Base-by-base conservation (phyloP, 2,329 filamentous ascomycete genomes). In the Fusarium stilboides region DNA sequence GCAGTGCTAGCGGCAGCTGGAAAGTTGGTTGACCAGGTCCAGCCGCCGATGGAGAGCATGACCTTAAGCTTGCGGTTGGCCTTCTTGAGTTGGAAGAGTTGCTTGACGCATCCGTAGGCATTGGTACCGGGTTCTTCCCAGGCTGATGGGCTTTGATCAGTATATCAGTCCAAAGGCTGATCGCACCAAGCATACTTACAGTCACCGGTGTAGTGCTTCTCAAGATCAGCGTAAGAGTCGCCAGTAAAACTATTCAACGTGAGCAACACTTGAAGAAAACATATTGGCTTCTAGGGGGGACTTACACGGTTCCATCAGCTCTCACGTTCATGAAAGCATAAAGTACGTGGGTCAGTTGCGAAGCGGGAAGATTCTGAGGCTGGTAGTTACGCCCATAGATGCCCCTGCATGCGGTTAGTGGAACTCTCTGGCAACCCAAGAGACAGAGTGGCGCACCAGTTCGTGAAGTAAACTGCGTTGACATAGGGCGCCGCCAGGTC, bases 321-420 rank as follows among this genome's bases (percentile, higher is more conserved):
- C 84, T 82, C n/a, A 96, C 79, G 73, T 96, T 94, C 70, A 92
- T 91, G 77, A 97, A 97, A 5, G 93, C 86, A 75, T 88, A 97
- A 3, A 97, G 83, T 1, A 97, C 83, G 71, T 95, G 92, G 0
- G 91, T 94, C 40, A 97, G 80, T 65, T 92, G 84, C 2, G 88
- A 83, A 2, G 85, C 88, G 0, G 91, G 91, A 15, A 97, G 85
- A 70, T 93, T 84, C 51, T 90, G 85, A 0, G 92, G 91, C 50
- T 91, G 86, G 76, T 91, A 93, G 70, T 92, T 88, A 50, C 93
- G 87, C 20, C 82, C 91, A 75, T 96, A 95, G 58, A 94, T 92
- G 33, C 87, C 90, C 91, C 85, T 86, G 5, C 2, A 13, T 3
- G 8, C 6, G 2, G 28, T 71, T 6, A 69, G 61, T 8, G 15